These are phyloP conservation scores for Apiotrichum gamsii DNA, from an alignment of 1,284 basidiomycete species.

Conservation along the genomic window DNA sequence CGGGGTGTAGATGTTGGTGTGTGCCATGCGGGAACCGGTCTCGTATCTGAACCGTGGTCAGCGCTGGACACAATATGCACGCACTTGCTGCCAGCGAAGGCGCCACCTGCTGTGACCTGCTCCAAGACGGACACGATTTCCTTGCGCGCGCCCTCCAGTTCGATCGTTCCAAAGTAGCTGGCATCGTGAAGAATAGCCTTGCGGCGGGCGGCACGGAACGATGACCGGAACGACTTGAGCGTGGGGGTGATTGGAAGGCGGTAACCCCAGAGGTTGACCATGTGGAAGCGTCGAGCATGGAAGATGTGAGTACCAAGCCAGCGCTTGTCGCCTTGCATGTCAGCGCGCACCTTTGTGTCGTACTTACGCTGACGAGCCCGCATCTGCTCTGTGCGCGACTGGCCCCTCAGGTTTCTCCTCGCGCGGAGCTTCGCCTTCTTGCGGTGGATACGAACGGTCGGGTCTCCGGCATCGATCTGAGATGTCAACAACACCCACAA, in stretches of 20 bases:
- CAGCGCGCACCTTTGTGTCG: too few species aligned
- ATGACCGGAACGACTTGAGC: slow-evolving; percentile 80
- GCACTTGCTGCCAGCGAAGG: slow-evolving; percentile 36
- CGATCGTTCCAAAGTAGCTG: slow-evolving; percentile 70
- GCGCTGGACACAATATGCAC: slow-evolving; percentile 1
- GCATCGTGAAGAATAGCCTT: slow-evolving; percentile 79
- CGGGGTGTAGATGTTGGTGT: slow-evolving; percentile 36
- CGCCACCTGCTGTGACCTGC: slow-evolving; percentile 27
- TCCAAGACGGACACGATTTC: slow-evolving; percentile 55
- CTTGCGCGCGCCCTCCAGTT: slow-evolving; percentile 60
- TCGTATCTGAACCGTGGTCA: slow-evolving; percentile 54
- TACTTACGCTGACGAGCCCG: slow-evolving; percentile 31
- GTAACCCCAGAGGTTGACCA: slow-evolving; percentile 85
- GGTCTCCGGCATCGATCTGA: slow-evolving; percentile 70
- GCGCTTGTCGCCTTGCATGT: slow-evolving; percentile 59
- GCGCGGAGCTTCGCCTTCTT: slow-evolving; percentile 41
- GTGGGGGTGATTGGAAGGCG: slow-evolving; percentile 77
- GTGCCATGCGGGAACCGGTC: slow-evolving; percentile 46
- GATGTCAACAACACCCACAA: neutral
- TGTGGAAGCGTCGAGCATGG: slow-evolving; percentile 90
- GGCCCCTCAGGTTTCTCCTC: slow-evolving; percentile 29
- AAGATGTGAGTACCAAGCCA: slow-evolving; percentile 93
- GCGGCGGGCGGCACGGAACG: slow-evolving; percentile 75
- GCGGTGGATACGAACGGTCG: slow-evolving; percentile 53
- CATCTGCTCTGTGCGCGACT: slow-evolving; percentile 32